Base-by-base conservation (phyloP, 306 rosid genomes). In the Cicer yamashitae region DNA sequence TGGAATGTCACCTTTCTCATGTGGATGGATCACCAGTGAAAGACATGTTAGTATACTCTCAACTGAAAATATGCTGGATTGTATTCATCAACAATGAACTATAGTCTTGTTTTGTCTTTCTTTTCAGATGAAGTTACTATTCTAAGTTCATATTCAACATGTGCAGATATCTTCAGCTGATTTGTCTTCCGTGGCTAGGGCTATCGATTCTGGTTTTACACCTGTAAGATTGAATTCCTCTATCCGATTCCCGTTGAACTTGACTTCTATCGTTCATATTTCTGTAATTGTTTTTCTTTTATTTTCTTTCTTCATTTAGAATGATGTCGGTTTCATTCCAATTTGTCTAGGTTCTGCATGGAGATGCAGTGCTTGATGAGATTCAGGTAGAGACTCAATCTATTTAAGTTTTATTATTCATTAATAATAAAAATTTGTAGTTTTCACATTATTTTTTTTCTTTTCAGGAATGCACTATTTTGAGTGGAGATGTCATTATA, bases 401-500 rank as follows among this genome's bases (percentile, higher is more conserved):
- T 30, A 30, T 71, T 71, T 76, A n/a, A 34, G 15, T 71, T 73
- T 76, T 52, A 7, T 10, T 53, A 76, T 74, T 13, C 66, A 15
- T 64, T 60, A 59, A 64, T 44, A 14, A 40, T 30, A 53, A 47
- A 44, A 58, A 12, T 10, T 30, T 50, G 20, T 46, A 65, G 37
- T 6, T 39, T 46, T 70, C 12, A 60, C 37, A 57, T 67, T 12
- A 4, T 65, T 18, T 73, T 3, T 54, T 6, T 30, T 74, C 59
- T 46, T 53, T 70, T 60, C 88, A 91, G 96, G 98, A 91, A 57
- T 91, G 97, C 89, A 91, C 87, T 71, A 94, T 94, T 77, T 87
- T 94, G 85, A 94, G 98, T 51, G 96, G 97, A 70, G 98, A 94
- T 87, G 88, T 88, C 9, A 94, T 94, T 83, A 90, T 94, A n/a